These are phyloP conservation scores for Begonia peltatifolia DNA, from an alignment of 306 rosid species.

Conservation along the genomic window DNA sequence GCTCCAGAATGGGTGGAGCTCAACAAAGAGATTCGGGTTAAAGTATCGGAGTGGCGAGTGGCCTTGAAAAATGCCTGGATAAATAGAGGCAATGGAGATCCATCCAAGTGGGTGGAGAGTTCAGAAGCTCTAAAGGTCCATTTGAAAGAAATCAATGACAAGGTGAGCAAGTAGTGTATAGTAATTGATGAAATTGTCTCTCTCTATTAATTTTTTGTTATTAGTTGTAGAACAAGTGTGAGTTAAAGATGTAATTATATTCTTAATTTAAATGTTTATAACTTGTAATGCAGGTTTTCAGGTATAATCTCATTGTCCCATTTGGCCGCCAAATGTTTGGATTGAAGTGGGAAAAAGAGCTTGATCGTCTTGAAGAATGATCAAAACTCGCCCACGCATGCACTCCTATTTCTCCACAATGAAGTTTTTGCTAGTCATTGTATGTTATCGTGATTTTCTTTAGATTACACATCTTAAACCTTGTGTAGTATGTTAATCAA, in stretches of 20 bases:
- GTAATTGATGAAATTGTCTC: too few relatives aligned
- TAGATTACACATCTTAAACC: too few relatives aligned
- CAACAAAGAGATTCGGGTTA: conserved; percentile 73
- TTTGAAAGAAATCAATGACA: conserved; percentile 42
- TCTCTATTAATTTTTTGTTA: too few relatives aligned
- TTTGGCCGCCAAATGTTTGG: conserved; percentile 84
- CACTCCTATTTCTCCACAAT: too few relatives aligned
- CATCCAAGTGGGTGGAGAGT: conserved; percentile 35
- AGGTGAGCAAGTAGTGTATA: conserved; percentile 27
- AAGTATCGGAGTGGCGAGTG: conserved; percentile 39
- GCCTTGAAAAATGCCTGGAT: conserved; percentile 49
- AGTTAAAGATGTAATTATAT: background rate
- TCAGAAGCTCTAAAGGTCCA: conserved; percentile 44
- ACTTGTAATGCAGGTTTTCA: conserved; percentile 46
- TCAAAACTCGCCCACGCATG: too few relatives aligned
- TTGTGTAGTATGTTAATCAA: too few relatives aligned
- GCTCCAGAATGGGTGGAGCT: conserved; percentile 90
- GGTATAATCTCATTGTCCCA: conserved; percentile 74
- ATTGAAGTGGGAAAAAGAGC: conserved; percentile 80
- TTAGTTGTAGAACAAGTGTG: background rate
- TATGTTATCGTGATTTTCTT: too few relatives aligned
- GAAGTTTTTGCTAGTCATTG: too few relatives aligned
- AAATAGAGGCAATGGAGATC: conserved; percentile 35
- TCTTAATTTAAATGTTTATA: conserved; percentile 1
- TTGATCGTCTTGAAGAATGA: conserved; percentile 44